These are phyloP conservation scores for Wallacemonas sp. DNA, from an alignment of 208 protist species.

Conservation along the genomic window DNA sequence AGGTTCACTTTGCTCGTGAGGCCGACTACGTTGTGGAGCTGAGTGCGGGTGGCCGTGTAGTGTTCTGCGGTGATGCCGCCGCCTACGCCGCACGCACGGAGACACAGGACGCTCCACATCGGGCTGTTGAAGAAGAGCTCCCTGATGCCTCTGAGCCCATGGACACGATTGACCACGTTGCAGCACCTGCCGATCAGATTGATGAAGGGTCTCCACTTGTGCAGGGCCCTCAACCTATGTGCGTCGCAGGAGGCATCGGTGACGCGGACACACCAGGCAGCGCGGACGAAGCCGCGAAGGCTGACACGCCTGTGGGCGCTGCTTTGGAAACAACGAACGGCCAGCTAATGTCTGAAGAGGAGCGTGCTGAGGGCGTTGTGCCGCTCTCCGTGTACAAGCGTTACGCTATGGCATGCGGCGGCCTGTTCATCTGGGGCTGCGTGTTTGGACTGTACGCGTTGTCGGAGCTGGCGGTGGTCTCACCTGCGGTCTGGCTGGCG, in stretches of 20 bases:
- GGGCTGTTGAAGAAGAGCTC: neutral
- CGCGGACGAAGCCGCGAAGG: neutral
- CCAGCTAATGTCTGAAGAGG: constrained; percentile 33
- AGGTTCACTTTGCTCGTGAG: constrained; percentile 76
- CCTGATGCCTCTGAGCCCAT: neutral
- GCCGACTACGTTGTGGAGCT: constrained; percentile 88
- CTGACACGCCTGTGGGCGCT: neutral
- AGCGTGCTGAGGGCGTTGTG: constrained; percentile 52
- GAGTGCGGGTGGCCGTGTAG: constrained; percentile 46
- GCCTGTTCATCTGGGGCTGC: constrained; percentile 8
- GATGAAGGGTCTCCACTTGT: too few relatives aligned
- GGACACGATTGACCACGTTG: too few relatives aligned
- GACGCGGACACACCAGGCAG: too few relatives aligned
- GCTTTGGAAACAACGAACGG: neutral
- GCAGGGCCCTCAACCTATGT: too few relatives aligned
- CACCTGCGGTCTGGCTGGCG: constrained; percentile 55
- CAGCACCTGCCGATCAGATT: too few relatives aligned
- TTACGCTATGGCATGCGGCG: constrained; percentile 65
- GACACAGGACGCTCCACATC: constrained; percentile 45
- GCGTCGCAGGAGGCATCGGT: too few relatives aligned
- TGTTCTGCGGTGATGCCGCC: constrained; percentile 33
- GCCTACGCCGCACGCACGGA: constrained; percentile 51
- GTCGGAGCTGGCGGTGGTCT: constrained; percentile 35
- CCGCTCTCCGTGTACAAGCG: constrained; percentile 35
- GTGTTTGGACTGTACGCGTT: constrained; percentile 41